These are phyloP conservation scores for Xylariomycetidae sp. DNA, from an alignment of 2,329 filamentous ascomycete genomes.

Conservation along the genomic window DNA sequence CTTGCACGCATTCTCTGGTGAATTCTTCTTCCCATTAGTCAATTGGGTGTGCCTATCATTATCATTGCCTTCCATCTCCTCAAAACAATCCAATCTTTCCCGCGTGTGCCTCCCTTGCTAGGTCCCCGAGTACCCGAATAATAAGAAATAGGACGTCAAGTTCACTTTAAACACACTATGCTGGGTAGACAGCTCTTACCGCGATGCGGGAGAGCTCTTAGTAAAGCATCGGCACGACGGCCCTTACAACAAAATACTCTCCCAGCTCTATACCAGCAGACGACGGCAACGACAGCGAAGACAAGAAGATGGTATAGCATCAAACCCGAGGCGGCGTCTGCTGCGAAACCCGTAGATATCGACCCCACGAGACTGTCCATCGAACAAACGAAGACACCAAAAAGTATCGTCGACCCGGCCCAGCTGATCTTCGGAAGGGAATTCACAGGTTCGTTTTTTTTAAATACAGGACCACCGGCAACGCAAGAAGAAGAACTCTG, in stretches of 20 bases:
- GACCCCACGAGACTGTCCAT: conserved; percentile 74
- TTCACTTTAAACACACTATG: no score
- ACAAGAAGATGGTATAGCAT: conserved; percentile 47
- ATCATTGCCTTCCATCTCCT: no score
- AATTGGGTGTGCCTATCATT: no score
- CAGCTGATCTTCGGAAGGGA: conserved; percentile 84
- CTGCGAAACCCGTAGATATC: conserved; percentile 58
- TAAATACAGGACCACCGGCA: no score
- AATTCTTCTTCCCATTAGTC: no score
- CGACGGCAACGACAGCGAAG: conserved; percentile 27
- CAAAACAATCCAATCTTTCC: no score
- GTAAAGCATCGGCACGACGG: conserved; percentile 22
- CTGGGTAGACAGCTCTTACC: conserved; percentile 44
- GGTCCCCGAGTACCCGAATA: no score
- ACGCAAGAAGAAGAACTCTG: no score
- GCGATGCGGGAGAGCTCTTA: conserved; percentile 34
- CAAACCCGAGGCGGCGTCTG: conserved; percentile 44
- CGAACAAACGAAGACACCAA: conserved; percentile 70
- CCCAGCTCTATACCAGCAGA: no score
- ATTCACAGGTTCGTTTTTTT: conserved; percentile 68
- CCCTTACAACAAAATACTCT: conserved; percentile 26
- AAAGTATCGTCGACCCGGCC: conserved; percentile 66
- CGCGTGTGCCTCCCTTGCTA: no score
- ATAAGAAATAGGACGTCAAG: no score
- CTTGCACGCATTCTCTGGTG: no score